Base-by-base conservation (phyloP, 2,329 filamentous ascomycete species). In the Diplodia intermedia region DNA sequence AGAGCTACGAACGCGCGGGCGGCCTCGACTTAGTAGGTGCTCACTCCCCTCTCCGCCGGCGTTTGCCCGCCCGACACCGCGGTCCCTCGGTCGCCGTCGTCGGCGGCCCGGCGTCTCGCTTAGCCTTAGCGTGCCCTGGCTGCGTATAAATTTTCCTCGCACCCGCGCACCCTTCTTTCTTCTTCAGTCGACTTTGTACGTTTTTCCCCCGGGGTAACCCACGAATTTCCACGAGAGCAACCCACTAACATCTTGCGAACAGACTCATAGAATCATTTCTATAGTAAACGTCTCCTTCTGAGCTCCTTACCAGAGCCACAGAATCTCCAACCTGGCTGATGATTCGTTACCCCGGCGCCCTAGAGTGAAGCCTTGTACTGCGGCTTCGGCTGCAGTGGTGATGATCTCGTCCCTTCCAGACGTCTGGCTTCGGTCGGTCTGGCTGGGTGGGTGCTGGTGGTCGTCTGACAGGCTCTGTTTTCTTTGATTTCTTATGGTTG, bases 221-320 rank as follows among this genome's bases (percentile, higher is more conserved):
- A 4, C 14, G n/a, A 9, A 12, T 8, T 26, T 26, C 5, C 20
- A 26, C 6, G 15, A 47, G 26, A 55, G 18, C 53, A 9, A 1
- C 29, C 6, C 29, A 20, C 53, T 55, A 20, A 55, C 53, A n/a
- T 26, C 7, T 20, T 23, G 11, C 14, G 11, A 40, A 33, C 40
- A 47, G 43, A 63, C 60, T 63, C 60, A 78, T 75, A 93, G 91
- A 94, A 94, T 94, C 92, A 92, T 92, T 96, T 97, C 91, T 97
- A 94, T 93, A 97, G 93, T 94, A 90, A 86, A 92, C 89, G 89
- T 93, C 91, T 87, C 86, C 86, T 89, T 92, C 91, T 95, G 90
- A 92, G 89, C 90, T 94, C 88, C 89, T 88, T 87, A 93, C 87
- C 91, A 86, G 86, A 97, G 93, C 91, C 88, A 93, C 91, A 94